Evolutionary conservation across 495 filamentous ascomycete species (phyloP), one percentile per base, ranked within the genome.

Genomic region (Daldinia vernicosa): DNA sequence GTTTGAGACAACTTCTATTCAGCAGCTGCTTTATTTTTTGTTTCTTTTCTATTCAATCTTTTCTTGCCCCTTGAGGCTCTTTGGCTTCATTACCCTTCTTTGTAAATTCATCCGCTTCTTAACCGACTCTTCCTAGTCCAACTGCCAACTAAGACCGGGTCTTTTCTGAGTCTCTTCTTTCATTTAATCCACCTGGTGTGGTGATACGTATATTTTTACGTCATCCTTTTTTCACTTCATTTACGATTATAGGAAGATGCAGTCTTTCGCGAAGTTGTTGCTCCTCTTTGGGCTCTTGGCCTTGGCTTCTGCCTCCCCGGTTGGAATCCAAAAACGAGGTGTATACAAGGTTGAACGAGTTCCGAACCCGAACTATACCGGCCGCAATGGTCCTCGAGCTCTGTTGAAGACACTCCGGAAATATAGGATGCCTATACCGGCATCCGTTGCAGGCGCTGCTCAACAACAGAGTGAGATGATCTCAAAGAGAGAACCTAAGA

Each of bases 341-440:
- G 80, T 75, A 15, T 92, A 89, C 82, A 90, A 85, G 70, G 81
- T 92, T 45, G 84, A 88, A 30, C 83, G 86, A 60, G 76, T 88
- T 15, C 79, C 81, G 56, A 90, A 89, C 63, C 81, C 78, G 33
- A 78, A 82, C 59, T 85, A 84, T 72, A 79, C 79, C 45, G 76
- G 84, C 14, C 74, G 74, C 45, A 81, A 89, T 76, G 88, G 89
- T 2, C 86, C 86, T 2, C 77, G 77, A 60, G 86, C 87, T 51
- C 76, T 93, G 24, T 75, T 85, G 27, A 91, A 85, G 75, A 85
- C 89, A 17, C 89, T 90, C 70, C 76, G 83, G 66, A 92, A 92
- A 70, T 92, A 86, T 76, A 80, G 87, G 61, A 86, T 89, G 77
- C 78, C 79, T 39, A 70, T 85, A 30, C 79, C 83, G 3, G 75